A percentile compares a stretch with the other conserved stretches of the same genome.
Evolutionary conservation across 805 yeast genomes (phyloP).

Genomic region (Ogataea sp.): DNA sequence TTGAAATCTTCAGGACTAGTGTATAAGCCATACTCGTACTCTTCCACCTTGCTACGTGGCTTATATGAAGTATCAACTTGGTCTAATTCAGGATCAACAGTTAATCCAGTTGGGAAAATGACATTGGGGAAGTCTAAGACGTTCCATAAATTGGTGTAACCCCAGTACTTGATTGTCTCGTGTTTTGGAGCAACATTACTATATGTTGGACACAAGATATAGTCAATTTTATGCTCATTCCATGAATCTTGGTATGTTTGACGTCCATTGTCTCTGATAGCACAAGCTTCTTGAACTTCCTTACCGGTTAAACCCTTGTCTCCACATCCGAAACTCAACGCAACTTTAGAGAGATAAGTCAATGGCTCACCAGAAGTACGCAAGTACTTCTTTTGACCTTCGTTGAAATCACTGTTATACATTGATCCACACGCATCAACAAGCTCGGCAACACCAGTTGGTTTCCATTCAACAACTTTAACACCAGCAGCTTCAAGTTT

Average conservation of each 20-base stretch:
- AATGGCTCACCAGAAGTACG: slow-evolving; percentile 61
- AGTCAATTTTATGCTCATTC: slow-evolving; percentile 45
- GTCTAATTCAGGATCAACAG: slow-evolving; percentile 30
- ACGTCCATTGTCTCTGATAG: slow-evolving; percentile 43
- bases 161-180: slow-evolving; percentile 57
- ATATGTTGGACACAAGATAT: slow-evolving; percentile 54
- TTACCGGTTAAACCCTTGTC: slow-evolving; percentile 32
- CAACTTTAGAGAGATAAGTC: slow-evolving; percentile 43
- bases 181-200: slow-evolving; percentile 60
- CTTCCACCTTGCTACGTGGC: slow-evolving; percentile 19
- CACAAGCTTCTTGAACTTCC: slow-evolving; percentile 40
- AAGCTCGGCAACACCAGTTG: slow-evolving; percentile 47
- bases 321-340: slow-evolving; percentile 48
- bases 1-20: slow-evolving; percentile 26
- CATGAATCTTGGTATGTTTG: slow-evolving; percentile 41
- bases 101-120: slow-evolving; percentile 49
- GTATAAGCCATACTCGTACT: slow-evolving; percentile 24
- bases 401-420: slow-evolving; percentile 58
- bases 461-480: slow-evolving; percentile 42
- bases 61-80: slow-evolving; percentile 7
- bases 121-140: slow-evolving; percentile 58
- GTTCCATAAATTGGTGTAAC: slow-evolving; percentile 66
- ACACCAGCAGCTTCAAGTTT: slow-evolving; percentile 49
- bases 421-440: slow-evolving; percentile 42
- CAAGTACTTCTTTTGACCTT: slow-evolving; percentile 37